These are phyloP conservation scores for Phragmites australis DNA, from an alignment of 176 grass and related monocot genomes.

Conservation along the genomic window DNA sequence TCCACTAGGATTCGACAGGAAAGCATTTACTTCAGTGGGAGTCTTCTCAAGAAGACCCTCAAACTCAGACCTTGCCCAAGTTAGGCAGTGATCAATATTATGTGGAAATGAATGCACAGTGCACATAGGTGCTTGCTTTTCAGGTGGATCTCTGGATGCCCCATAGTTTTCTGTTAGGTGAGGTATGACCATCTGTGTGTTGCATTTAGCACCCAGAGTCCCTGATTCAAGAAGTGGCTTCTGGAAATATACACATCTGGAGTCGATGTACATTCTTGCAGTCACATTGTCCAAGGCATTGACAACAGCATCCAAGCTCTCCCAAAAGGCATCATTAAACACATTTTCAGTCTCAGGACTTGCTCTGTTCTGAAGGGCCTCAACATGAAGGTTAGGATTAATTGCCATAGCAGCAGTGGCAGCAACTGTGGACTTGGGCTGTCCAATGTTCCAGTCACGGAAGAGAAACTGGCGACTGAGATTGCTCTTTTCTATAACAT, in stretches of 20 bases:
- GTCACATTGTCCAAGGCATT: conserved; percentile 90
- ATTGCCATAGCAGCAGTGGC: conserved; percentile 74
- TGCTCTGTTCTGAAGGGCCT: conserved; percentile 85
- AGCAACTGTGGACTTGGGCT: conserved; percentile 89
- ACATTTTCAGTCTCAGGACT: conserved; percentile 96
- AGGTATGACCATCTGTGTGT: conserved; percentile 96
- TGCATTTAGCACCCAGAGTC: conserved; percentile 91
- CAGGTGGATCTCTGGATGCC: conserved; percentile 93
- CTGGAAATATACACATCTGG: conserved; percentile 87
- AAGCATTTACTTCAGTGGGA: conserved; percentile 82
- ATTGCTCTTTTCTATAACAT: conserved; percentile 97
- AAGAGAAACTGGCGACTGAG: conserved; percentile 97
- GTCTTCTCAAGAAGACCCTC: conserved; percentile 96
- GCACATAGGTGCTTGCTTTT: conserved; percentile 95
- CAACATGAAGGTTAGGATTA: conserved; percentile 71
- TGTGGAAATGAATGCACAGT: conserved; percentile 95
- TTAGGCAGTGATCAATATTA: conserved; percentile 93
- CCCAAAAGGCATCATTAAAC: conserved; percentile 86
- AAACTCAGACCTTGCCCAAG: conserved; percentile 93
- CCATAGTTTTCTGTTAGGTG: conserved; percentile 94
- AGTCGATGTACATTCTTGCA: conserved; percentile 93
- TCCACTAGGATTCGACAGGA: conserved; percentile 65
- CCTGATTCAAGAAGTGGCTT: conserved; percentile 91
- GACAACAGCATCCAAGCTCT: conserved; percentile 77
- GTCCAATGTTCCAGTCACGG: conserved; percentile 92